Percentiles rank a stretch among this genome's conserved stretches.
Evolutionary conservation across 805 yeast species (phyloP).

Genomic region (Blastobotrys terrestris): DNA sequence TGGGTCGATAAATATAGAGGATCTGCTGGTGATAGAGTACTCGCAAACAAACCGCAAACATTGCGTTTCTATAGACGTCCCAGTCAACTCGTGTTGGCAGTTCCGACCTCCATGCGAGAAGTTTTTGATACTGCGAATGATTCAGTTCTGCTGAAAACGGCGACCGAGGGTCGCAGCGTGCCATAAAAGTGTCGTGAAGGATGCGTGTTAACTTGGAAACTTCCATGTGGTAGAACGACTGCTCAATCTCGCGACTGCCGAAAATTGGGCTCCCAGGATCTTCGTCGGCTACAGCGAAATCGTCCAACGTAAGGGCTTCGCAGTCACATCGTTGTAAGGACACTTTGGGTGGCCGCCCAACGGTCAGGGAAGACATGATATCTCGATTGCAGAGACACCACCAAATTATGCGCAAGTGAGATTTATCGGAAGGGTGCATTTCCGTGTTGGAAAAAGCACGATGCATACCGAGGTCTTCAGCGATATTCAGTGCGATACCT

Average conservation of each 20-base stretch:
- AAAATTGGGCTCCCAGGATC: slow-evolving; percentile 6
- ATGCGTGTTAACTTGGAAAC: slow-evolving; percentile 8
- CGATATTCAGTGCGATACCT: slow-evolving; percentile 12
- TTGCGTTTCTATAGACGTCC: not conserved
- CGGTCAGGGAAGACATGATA: slow-evolving; percentile 8
- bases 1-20: slow-evolving; percentile 11
- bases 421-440: slow-evolving; percentile 6
- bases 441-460: slow-evolving; percentile 6
- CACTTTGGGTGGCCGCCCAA: slow-evolving; percentile 13
- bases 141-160: not conserved
- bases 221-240: slow-evolving; percentile 8
- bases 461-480: slow-evolving; percentile 17
- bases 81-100: slow-evolving; percentile 11
- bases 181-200: slow-evolving; percentile 4
- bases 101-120: slow-evolving; percentile 6
- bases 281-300: slow-evolving; percentile 7
- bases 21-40: slow-evolving; percentile 12
- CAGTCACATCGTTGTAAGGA: slow-evolving; percentile 11
- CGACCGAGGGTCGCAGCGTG: slow-evolving; percentile 9
- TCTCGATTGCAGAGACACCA: slow-evolving; percentile 15
- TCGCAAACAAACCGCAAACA: slow-evolving; percentile 4
- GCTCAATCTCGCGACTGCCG: slow-evolving; percentile 5
- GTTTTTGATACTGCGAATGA: not conserved
- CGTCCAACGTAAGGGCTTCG: slow-evolving; percentile 11
- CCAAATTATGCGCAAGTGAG: slow-evolving; percentile 8